Percentiles rank a stretch among this genome's conserved stretches.
These are phyloP conservation scores for Corinectria fuckeliana DNA, from an alignment of 2,329 filamentous ascomycete genomes.

Conservation along the genomic window DNA sequence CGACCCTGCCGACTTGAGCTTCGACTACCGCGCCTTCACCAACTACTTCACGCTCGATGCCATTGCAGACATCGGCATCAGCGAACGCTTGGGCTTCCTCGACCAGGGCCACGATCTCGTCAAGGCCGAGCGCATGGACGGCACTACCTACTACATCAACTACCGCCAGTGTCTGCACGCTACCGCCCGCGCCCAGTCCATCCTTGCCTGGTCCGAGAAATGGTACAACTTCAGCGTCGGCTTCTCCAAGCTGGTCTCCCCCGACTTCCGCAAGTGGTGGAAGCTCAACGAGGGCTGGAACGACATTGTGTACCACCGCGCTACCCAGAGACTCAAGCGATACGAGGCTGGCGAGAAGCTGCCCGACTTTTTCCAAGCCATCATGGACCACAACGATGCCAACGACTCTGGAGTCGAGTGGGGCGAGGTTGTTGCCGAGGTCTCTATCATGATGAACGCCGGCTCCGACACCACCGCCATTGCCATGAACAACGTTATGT, in stretches of 20 bases:
- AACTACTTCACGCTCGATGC: conserved; percentile 65
- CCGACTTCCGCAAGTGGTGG: conserved; percentile 41
- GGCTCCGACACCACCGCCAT: conserved; percentile 57
- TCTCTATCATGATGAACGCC: conserved; percentile 59
- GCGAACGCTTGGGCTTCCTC: conserved; percentile 57
- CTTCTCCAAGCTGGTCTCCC: conserved; percentile 54
- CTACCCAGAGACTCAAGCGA: conserved; percentile 39
- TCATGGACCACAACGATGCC: conserved; percentile 57
- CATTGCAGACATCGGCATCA: conserved; percentile 62
- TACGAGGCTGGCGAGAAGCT: conserved; percentile 56
- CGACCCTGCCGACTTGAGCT: conserved; percentile 47
- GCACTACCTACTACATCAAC: conserved; percentile 51
- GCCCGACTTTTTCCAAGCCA: conserved; percentile 63
- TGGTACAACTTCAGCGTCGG: conserved; percentile 57
- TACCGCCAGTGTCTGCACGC: conserved; percentile 59
- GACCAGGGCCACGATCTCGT: conserved; percentile 55
- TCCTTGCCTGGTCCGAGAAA: conserved; percentile 57
- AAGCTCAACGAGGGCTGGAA: conserved; percentile 48
- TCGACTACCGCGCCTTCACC: conserved; percentile 58
- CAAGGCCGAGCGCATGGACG: conserved; percentile 52
- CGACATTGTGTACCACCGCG: conserved; percentile 47
- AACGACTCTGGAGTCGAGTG: conserved; percentile 52
- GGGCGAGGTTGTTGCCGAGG: conserved; percentile 65
- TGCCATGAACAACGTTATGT: conserved; percentile 60
- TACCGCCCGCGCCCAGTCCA: conserved; percentile 56